Base-by-base conservation (phyloP, 768 basidiomycete species). In the Lactarius tabidus region DNA sequence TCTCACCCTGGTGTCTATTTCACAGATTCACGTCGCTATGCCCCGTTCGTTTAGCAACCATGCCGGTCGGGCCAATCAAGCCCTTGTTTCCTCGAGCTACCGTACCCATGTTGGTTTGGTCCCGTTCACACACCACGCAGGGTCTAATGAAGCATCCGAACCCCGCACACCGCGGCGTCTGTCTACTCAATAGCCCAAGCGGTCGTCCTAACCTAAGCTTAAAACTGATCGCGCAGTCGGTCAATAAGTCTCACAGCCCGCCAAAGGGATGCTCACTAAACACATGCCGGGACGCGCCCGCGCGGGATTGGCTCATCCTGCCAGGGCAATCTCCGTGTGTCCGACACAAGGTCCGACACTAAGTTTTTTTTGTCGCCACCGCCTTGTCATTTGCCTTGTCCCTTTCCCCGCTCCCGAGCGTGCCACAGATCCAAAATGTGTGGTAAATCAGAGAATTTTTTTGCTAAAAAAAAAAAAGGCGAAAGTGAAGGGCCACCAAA, bases 131-230 rank as follows among this genome's bases (percentile, higher is more conserved):
- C 51, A 63, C 36, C 54, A n/a, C 33, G n/a, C 29, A 20, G 28
- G 45, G 33, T 23, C 28, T 10, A 20, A 26, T 48, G 35, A 48
- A 39, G 39, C 48, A n/a, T 48, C 57, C 56, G 65, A 53, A 43
- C 45, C 35, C 43, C 64, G 54, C 59, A 41, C 15, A 57, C 52
- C 33, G 60, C 60, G 57, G 65, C 52, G 61, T 58, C 39, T 58
- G 60, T 28, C 48, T 15, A 38, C 12, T 38, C 56, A 36, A 66
- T 58, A 2, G n/a, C 48, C 48, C 55, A 51, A 51, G 23, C 59
- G 56, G 57, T 57, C 60, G 41, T 5, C 60, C 57, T 65, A 60
- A 65, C 59, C 64, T 61, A 65, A 57, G 36, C 54, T 65, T 57
- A 65, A 65, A 59, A 51, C 23, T 60, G 60, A 61, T 61, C 59